These are phyloP conservation scores for Yamadazyma diddensiae DNA, from an alignment of 1,139 yeast genomes.

Conservation along the genomic window DNA sequence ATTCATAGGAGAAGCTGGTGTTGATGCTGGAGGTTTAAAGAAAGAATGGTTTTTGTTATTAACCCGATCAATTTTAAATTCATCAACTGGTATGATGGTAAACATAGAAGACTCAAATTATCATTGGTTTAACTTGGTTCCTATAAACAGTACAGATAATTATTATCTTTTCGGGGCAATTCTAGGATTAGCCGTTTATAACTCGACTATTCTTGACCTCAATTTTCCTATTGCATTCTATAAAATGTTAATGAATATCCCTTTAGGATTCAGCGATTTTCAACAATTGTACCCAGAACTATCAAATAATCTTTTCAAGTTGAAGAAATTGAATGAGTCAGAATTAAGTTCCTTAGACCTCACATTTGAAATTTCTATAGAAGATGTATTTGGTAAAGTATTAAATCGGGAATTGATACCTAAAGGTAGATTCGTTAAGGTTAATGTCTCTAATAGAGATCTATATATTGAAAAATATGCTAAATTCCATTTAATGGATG, in stretches of 20 bases:
- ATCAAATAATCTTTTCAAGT: slow-evolving; percentile 52
- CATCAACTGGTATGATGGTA: slow-evolving; percentile 58
- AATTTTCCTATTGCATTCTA: slow-evolving; percentile 74
- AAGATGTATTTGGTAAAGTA: slow-evolving; percentile 35
- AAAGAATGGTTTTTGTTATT: slow-evolving; percentile 89
- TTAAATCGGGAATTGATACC: slow-evolving; percentile 50
- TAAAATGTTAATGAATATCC: slow-evolving; percentile 64
- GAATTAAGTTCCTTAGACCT: slow-evolving; percentile 31
- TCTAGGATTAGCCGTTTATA: slow-evolving; percentile 85
- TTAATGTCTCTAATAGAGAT: slow-evolving; percentile 54
- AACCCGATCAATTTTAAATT: slow-evolving; percentile 65
- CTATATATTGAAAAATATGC: slow-evolving; percentile 63
- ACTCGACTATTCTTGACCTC: slow-evolving; percentile 81
- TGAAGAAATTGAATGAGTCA: slow-evolving; percentile 41
- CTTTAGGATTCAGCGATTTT: slow-evolving; percentile 61
- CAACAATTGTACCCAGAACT: slow-evolving; percentile 64
- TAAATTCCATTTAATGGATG: slow-evolving; percentile 54
- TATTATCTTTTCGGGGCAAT: slow-evolving; percentile 82
- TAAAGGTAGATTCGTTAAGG: slow-evolving; percentile 53
- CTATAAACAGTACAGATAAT: slow-evolving; percentile 47
- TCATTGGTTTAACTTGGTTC: slow-evolving; percentile 68
- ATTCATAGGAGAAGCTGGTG: slow-evolving; percentile 85
- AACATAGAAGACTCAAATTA: slow-evolving; percentile 67
- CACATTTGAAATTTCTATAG: slow-evolving; percentile 39
- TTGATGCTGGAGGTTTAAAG: slow-evolving; percentile 91